Evolutionary conservation across 2,329 filamentous ascomycete species (phyloP).

Genomic region (Lecanoromycetidae sp.): DNA sequence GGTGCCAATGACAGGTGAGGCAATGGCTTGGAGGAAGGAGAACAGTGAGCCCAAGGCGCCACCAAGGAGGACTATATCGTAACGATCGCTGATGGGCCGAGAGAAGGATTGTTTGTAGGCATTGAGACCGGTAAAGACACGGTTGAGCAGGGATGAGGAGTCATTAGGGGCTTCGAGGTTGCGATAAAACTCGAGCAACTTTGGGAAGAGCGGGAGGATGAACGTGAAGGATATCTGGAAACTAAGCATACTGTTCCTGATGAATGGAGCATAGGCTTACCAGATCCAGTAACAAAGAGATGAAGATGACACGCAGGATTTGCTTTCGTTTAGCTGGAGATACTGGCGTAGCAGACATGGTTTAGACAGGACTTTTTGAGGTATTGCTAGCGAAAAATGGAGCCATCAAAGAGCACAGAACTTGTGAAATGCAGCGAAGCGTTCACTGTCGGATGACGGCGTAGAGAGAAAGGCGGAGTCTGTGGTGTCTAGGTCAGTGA

Average conservation of each 20-base stretch:
- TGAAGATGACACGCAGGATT: slow-evolving; percentile 76
- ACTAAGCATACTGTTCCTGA: not conserved
- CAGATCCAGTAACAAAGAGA: slow-evolving; percentile 79
- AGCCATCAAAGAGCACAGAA: not conserved
- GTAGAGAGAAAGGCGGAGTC: too few relatives aligned
- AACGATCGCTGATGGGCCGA: slow-evolving; percentile 83
- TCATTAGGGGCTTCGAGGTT: slow-evolving; percentile 53
- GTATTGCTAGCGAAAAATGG: not conserved
- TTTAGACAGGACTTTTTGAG: too few relatives aligned
- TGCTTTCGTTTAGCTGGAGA: slow-evolving; percentile 51
- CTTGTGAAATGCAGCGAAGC: too few relatives aligned
- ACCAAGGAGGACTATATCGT: slow-evolving; percentile 91
- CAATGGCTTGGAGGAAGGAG: slow-evolving; percentile 80
- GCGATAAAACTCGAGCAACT: slow-evolving; percentile 91
- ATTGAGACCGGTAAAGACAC: slow-evolving; percentile 72
- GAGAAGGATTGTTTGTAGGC: slow-evolving; percentile 90
- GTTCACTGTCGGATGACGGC: too few relatives aligned
- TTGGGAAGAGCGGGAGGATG: slow-evolving; percentile 90
- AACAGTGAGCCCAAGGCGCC: slow-evolving; percentile 90
- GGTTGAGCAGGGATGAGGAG: slow-evolving; percentile 58
- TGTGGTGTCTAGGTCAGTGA: too few relatives aligned
- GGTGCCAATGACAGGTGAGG: slow-evolving; percentile 78
- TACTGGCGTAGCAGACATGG: slow-evolving; percentile 30
- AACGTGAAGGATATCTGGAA: slow-evolving; percentile 91
- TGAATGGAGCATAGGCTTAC: slow-evolving; percentile 40